Evolutionary conservation across 2,329 filamentous ascomycete species (phyloP).

Genomic region (Diplocarpon rosae): DNA sequence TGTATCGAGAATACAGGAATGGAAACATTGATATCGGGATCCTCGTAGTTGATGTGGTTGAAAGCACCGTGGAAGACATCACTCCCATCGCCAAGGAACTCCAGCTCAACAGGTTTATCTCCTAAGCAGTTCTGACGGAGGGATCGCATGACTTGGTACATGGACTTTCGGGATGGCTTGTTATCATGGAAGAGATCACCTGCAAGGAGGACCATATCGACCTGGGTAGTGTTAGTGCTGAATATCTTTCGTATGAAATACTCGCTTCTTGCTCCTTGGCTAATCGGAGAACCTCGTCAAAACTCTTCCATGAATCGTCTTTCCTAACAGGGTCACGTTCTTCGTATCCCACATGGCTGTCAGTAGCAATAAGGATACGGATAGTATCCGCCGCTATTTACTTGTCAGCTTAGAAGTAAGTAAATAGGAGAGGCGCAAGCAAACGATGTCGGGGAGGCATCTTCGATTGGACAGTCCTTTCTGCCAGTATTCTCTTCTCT

Average conservation of each 20-base stretch:
- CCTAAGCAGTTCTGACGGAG: constrained; percentile 88
- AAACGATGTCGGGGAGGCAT: constrained; percentile 21
- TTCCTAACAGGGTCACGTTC: constrained; percentile 91
- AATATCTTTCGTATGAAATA: background rate
- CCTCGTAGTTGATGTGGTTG: constrained; percentile 94
- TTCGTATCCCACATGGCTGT: constrained; percentile 95
- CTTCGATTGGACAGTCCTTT: constrained; percentile 1
- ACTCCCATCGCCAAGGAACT: constrained; percentile 86
- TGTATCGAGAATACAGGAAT: constrained; percentile 98
- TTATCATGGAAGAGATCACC: constrained; percentile 98
- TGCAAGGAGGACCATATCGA: constrained; percentile 93
- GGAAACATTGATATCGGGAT: constrained; percentile 90
- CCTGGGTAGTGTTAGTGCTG: constrained; percentile 30
- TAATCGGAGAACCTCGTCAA: constrained; percentile 88
- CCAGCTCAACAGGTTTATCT: constrained; percentile 88
- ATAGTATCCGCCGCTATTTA: constrained; percentile 60
- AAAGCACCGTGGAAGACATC: constrained; percentile 86
- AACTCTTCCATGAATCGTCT: constrained; percentile 92
- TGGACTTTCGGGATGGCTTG: constrained; percentile 86
- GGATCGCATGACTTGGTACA: constrained; percentile 96
- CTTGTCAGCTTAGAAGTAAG: constrained; percentile 6
- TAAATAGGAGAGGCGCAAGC: background rate
- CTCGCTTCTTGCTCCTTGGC: constrained; percentile 70
- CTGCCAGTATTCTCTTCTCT: background rate
- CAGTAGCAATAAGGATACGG: constrained; percentile 84